Evolutionary conservation across 2,329 filamentous ascomycete genomes (phyloP).

Genomic region (Aspergillus pseudoviridinutans): DNA sequence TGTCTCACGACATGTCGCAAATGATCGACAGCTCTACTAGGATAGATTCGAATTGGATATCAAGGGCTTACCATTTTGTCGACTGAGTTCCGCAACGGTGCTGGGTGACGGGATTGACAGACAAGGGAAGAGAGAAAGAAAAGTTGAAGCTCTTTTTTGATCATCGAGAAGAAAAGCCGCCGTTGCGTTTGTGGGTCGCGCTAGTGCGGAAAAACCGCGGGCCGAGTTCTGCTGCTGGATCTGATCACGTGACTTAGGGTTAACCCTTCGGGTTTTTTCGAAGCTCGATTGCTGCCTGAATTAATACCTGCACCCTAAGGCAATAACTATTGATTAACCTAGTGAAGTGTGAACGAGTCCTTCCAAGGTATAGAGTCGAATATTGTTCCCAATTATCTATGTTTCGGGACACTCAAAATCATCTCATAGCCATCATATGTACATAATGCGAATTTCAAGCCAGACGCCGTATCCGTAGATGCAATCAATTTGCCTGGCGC

Average conservation of each 20-base stretch:
- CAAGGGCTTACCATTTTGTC: conserved; percentile 61
- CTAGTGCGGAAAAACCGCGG: conserved; percentile 22
- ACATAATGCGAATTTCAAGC: neutral
- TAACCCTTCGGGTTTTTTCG: conserved; percentile 6
- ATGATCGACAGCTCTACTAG: conserved; percentile 37
- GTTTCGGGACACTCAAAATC: neutral
- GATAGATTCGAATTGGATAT: conserved; percentile 39
- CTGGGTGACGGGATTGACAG: conserved; percentile 45
- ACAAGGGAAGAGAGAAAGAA: conserved; percentile 27
- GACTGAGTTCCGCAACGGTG: conserved; percentile 48
- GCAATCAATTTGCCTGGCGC: neutral
- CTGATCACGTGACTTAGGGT: conserved; percentile 14
- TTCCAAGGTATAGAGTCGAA: neutral
- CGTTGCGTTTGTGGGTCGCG: conserved; percentile 32
- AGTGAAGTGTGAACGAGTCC: neutral
- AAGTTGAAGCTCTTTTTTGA: conserved; percentile 14
- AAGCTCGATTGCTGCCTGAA: neutral
- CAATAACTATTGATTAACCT: neutral
- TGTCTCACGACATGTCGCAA: conserved; percentile 36
- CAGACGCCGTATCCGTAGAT: neutral
- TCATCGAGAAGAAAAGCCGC: conserved; percentile 16
- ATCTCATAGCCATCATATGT: neutral
- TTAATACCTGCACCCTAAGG: neutral
- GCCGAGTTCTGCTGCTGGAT: conserved; percentile 2
- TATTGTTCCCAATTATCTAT: neutral